phyloP scores from a whole-genome alignment of 106 monocot genomes.

The Apostasia ramifera region DNA sequence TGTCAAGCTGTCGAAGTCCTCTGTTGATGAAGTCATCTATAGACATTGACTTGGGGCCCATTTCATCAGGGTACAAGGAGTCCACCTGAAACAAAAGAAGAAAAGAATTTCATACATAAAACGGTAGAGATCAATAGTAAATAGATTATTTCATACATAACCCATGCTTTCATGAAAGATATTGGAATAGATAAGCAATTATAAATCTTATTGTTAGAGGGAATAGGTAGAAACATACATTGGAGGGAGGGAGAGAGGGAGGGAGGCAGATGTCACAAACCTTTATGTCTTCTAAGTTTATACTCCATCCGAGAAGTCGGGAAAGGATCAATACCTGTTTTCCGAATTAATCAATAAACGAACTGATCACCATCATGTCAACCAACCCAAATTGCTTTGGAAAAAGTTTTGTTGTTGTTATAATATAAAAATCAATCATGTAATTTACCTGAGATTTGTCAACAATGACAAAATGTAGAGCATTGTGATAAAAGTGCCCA shows the following conservation, averaged over 20 bases:
- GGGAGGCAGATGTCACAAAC: constrained; percentile 12
- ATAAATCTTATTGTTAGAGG: not conserved
- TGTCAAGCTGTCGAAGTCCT: constrained; percentile 65
- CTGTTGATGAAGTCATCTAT: constrained; percentile 58
- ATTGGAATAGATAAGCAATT: no score
- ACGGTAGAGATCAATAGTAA: no score
- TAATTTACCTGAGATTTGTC: not conserved
- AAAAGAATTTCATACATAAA: not conserved
- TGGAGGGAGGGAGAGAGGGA: not conserved
- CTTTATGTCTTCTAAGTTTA: constrained; percentile 75
- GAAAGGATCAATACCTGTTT: constrained; percentile 84
- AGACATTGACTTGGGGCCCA: constrained; percentile 65
- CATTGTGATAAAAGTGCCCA: not conserved
- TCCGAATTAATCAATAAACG: constrained; percentile 5
- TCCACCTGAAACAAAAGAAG: constrained; percentile 54
- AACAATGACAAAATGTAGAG: not conserved
- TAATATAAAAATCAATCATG: not conserved
- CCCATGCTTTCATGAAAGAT: no score
- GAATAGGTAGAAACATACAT: not conserved
- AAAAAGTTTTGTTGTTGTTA: not conserved
- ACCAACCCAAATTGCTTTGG: not conserved
- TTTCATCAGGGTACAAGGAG: constrained; percentile 81
- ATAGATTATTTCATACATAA: no score
- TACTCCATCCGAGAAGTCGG: constrained; percentile 70
- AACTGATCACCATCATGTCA: not conserved